Percentiles rank a stretch among this genome's conserved stretches.
Conservation (phyloP, 768 basidiomycete genomes). For the Butyriboletus loyo region DNA sequence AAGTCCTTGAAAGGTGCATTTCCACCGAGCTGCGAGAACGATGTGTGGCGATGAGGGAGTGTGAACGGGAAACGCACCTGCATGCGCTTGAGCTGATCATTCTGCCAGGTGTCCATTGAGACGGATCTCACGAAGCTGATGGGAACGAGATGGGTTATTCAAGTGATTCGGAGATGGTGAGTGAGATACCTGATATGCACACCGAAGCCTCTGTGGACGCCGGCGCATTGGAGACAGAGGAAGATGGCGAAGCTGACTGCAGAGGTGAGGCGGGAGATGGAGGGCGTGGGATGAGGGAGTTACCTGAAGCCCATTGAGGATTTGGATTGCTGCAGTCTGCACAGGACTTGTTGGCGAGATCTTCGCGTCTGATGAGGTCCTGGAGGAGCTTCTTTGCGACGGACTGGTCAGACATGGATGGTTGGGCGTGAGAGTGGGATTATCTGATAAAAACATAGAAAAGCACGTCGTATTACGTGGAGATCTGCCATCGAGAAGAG, state of each 20-base stretch:
- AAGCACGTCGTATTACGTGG: neutral
- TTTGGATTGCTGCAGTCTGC: constrained; percentile 86
- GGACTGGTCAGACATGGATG: constrained; percentile 15
- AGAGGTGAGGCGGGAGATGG: neutral
- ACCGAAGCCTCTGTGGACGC: constrained; percentile 84
- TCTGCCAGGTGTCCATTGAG: constrained; percentile 96
- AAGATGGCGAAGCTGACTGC: constrained; percentile 75
- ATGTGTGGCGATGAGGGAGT: constrained; percentile 8
- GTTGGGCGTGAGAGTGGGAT: neutral
- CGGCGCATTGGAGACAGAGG: constrained; percentile 87
- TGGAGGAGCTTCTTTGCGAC: constrained; percentile 65
- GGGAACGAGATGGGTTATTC: constrained; percentile 1
- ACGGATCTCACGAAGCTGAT: constrained; percentile 85
- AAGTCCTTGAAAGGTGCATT: constrained; percentile 82
- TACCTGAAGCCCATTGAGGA: constrained; percentile 94
- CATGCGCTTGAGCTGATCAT: constrained; percentile 87
- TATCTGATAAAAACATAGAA: neutral
- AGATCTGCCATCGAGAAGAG: neutral
- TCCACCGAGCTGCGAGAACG: constrained; percentile 67
- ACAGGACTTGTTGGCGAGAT: constrained; percentile 73
- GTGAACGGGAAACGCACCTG: constrained; percentile 51
- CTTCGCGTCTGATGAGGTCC: constrained; percentile 70
- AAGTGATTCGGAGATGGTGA: neutral
- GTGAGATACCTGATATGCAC: constrained; percentile 75
- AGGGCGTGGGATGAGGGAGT: neutral